Percentiles rank a stretch among this genome's conserved stretches.
phyloP scores from a whole-genome alignment of 495 filamentous ascomycete species.

The Penicillium malachiteum region DNA sequence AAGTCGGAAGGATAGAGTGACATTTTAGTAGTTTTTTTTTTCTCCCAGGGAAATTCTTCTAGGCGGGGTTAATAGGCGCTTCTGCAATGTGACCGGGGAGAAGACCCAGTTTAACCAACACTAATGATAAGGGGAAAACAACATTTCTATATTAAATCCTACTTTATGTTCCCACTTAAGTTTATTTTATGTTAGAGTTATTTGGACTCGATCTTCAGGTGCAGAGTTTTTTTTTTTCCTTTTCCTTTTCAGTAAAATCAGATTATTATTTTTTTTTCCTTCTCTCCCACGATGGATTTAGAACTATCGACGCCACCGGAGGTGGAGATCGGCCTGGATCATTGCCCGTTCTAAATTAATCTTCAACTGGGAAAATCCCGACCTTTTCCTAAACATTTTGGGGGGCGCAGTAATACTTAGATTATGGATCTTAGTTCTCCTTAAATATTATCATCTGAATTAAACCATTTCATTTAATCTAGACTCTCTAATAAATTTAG shows the following conservation, averaged over 20 bases:
- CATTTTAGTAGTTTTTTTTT: no score
- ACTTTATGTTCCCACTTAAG: no score
- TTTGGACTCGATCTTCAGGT: not conserved
- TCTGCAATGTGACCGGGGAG: constrained; percentile 5
- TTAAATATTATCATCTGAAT: no score
- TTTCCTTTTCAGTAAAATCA: not conserved
- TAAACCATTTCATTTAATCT: no score
- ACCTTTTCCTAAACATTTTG: not conserved
- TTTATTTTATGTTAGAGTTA: not conserved
- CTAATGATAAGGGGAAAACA: no score
- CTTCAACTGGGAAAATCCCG: not conserved
- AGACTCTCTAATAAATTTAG: no score
- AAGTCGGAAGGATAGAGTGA: constrained; percentile 15
- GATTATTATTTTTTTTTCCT: not conserved
- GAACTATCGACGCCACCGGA: constrained; percentile 31
- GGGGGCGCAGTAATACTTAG: not conserved
- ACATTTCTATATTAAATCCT: no score
- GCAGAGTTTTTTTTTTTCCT: constrained; percentile 7
- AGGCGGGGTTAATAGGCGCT: constrained; percentile 3
- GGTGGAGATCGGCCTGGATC: constrained; percentile 18
- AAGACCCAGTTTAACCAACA: not conserved
- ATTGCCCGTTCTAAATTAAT: not conserved
- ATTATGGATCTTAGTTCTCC: not conserved
- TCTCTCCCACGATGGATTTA: not conserved
- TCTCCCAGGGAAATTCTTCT: no score